Base-by-base conservation (phyloP, 2,329 filamentous ascomycete species). In the Cladosporium sp. region DNA sequence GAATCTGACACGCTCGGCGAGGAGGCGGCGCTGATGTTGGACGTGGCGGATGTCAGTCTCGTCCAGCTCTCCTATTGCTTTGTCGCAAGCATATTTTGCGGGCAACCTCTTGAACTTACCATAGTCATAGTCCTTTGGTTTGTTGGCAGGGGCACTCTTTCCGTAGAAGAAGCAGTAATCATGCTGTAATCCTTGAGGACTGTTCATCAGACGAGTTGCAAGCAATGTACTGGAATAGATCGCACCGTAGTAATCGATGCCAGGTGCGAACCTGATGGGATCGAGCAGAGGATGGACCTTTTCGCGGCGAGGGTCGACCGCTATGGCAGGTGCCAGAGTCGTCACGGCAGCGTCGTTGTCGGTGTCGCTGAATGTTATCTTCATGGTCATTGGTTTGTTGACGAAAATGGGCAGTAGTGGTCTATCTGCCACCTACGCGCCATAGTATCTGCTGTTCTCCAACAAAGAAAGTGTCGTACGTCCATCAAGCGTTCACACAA, bases 91-190 rank as follows among this genome's bases (percentile, higher is more conserved):
- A 15, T 59, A 30, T 30, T 7, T 30, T 30, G 28, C 4, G 28
- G 28, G 28, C 4, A 7, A 4, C 28, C 28, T 30, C 28, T 30
- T 18, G 3, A 18, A 7, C 18, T n/a, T 21, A 8, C 8, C 11
- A 1, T 14, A 8, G 8, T 18, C 12, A 12, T 18, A 6, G 0
- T 14, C 5, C 11, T 4, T 2, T 12, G 54, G 54, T 3, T 2
- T 10, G 21, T 18, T 18, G 14, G 32, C 34, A 14, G 24, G 57
- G 4, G 14, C 3, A 12, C n/a, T 59, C 21, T 24, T n/a, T 8
- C 57, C 57, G 21, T 44, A 21, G 36, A 28, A 59, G 24, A 59
- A 59, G 57, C 57, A 59, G 36, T 59, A 44, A 7, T 59, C 57
- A 3, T 59, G 57, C 8, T 59, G 57, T 4, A 41, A 3, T 10